Base-by-base conservation (phyloP, 257 asterid genomes). In the Penstemon newberryi region DNA sequence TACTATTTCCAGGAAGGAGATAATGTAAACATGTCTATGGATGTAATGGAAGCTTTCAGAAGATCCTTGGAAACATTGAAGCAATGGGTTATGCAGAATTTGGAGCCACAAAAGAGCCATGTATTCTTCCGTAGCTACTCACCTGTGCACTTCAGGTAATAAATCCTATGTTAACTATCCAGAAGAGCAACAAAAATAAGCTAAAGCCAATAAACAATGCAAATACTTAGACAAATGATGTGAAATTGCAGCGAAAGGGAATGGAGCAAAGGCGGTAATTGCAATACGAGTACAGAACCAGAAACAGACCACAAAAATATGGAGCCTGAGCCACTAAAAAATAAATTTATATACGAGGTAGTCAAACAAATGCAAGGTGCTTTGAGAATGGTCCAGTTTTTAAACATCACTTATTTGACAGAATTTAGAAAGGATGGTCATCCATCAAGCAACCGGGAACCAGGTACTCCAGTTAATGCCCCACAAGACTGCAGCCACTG, bases 91-190 rank as follows among this genome's bases (percentile, higher is more conserved):
- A 50, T 8, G 8, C 72, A 78, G 50, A 83, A 69, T 52, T 64
- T 83, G 61, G 82, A 77, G 47, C 77, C 81, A 7, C 70, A 75
- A 7, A 82, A 81, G 75, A 83, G 69, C 13, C 82, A 68, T 15
- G 78, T 86, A 41, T 79, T 90, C 81, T 83, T 88, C 67, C 82
- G 96, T 46, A 83, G 96, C 81, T 89, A 84, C 81, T 89, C 97
- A 13, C 99, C 99, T 0, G 89, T 89, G 10, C 97, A 94, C 75
- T 91, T 75, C 90, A 79, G 81, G 87, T 15, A 77, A 65, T 25
- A 25, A 25, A 25, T 25, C 33, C 33, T 25, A 25, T 25, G 33
- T 25, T 25, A 25, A 25, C 33, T 25, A 25, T 25, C 33, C 2
- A 25, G 33, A 25, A 25, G 33, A 25, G 33, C 33, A 25, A 25